phyloP scores from a whole-genome alignment of 225 moss, liverwort and hornwort genomes.

The Asterella californica region DNA sequence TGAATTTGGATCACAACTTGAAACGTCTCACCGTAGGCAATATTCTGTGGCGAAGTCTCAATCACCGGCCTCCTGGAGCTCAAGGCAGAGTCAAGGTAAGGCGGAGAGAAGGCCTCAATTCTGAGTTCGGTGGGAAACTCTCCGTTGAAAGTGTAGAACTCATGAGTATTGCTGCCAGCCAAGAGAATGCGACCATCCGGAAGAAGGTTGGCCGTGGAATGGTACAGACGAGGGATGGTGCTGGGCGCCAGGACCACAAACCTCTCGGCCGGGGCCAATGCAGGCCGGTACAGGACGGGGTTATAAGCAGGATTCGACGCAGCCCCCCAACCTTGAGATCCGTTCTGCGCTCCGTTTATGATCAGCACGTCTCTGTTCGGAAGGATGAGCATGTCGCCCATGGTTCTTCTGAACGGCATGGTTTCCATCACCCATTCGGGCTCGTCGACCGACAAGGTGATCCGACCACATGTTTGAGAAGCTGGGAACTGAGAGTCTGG shows the following conservation, averaged over 20 bases:
- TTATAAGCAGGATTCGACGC: slow-evolving; percentile 42
- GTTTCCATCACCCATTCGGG: slow-evolving; percentile 63
- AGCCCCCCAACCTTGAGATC: slow-evolving; percentile 60
- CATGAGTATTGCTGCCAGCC: slow-evolving; percentile 79
- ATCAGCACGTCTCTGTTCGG: slow-evolving; percentile 58
- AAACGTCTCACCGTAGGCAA: slow-evolving; percentile 31
- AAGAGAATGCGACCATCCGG: slow-evolving; percentile 69
- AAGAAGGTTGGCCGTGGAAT: slow-evolving; percentile 74
- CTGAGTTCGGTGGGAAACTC: slow-evolving; percentile 7
- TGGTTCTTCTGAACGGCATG: slow-evolving; percentile 58
- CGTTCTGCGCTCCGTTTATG: slow-evolving; percentile 64
- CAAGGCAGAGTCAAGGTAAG: slow-evolving; percentile 34
- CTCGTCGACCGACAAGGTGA: slow-evolving; percentile 23
- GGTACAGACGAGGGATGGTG: slow-evolving; percentile 57
- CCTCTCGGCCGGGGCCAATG: neutral
- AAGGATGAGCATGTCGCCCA: slow-evolving; percentile 79
- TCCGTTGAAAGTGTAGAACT: slow-evolving; percentile 54
- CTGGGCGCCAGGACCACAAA: slow-evolving; percentile 38
- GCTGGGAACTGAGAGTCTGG: slow-evolving; percentile 17
- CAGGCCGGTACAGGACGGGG: slow-evolving; percentile 48
- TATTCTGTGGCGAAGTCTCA: neutral
- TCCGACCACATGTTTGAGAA: slow-evolving; percentile 55
- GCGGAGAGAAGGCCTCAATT: slow-evolving; percentile 46
- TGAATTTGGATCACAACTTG: slow-evolving; percentile 31
- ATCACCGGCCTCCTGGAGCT: slow-evolving; percentile 16